Conservation (phyloP, 805 yeast species). For the Vanderwaltozyma yarrowii region DNA sequence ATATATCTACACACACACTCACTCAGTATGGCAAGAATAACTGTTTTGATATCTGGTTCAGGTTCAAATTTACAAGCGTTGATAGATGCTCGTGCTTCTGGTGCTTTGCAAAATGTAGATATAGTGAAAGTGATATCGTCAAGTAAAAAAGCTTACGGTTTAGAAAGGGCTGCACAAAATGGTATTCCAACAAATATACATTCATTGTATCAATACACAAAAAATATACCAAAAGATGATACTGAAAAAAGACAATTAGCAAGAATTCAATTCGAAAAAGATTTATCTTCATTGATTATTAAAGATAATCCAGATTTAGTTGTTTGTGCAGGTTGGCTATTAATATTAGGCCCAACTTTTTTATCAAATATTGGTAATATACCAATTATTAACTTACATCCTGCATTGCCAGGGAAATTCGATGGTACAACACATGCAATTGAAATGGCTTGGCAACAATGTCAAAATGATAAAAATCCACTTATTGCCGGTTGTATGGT, state of each 20-base stretch:
- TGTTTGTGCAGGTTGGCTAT: conserved; percentile 99
- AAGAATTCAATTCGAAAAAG: conserved; percentile 64
- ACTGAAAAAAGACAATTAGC: conserved; percentile 46
- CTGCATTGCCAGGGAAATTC: conserved; percentile 94
- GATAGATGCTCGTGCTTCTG: conserved; percentile 54
- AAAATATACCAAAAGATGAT: conserved; percentile 62
- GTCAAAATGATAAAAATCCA: conserved; percentile 54
- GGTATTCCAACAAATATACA: conserved; percentile 65
- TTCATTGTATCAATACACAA: conserved; percentile 61
- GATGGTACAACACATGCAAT: conserved; percentile 92
- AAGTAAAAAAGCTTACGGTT: conserved; percentile 75
- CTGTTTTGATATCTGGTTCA: conserved; percentile 83
- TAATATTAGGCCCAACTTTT: conserved; percentile 73
- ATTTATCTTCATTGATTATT: conserved; percentile 61
- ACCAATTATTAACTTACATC: conserved; percentile 87
- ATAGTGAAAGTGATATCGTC: conserved; percentile 82
- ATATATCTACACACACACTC: too few relatives aligned
- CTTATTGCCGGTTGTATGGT: conserved; percentile 91
- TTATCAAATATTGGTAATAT: conserved; percentile 54
- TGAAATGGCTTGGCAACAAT: conserved; percentile 92
- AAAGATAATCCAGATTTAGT: conserved; percentile 66
- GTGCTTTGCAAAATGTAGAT: conserved; percentile 34
- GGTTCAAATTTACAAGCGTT: conserved; percentile 96
- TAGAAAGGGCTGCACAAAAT: conserved; percentile 63
- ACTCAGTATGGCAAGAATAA: conserved; percentile 21